Conservation (phyloP, 78 protist species). For the Cyanophora paradoxa region DNA sequence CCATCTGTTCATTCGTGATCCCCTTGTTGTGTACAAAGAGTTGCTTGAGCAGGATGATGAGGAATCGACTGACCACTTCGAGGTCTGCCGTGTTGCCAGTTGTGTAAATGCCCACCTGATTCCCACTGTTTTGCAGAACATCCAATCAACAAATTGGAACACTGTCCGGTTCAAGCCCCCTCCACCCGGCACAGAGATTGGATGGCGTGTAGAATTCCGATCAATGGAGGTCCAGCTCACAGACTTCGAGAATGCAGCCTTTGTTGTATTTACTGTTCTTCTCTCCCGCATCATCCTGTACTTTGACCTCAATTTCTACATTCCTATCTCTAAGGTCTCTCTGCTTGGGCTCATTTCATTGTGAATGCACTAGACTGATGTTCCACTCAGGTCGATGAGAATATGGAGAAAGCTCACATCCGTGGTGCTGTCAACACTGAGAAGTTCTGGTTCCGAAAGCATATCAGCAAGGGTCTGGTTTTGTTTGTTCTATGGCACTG, state of each 20-base stretch:
- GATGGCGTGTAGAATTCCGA: conserved; percentile 94
- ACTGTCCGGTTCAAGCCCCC: conserved; percentile 96
- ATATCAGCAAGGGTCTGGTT: not conserved
- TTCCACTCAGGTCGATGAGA: conserved; percentile 65
- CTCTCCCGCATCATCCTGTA: conserved; percentile 69
- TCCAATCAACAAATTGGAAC: conserved; percentile 91
- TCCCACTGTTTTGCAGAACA: too few relatives aligned
- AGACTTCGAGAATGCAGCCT: conserved; percentile 96
- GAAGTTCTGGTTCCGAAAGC: conserved; percentile 68
- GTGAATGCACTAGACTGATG: not conserved
- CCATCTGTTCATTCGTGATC: conserved; percentile 87
- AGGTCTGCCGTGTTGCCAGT: conserved; percentile 17
- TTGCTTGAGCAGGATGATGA: conserved; percentile 50
- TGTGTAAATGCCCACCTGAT: too few relatives aligned
- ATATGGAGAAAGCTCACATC: conserved; percentile 73
- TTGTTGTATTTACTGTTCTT: conserved; percentile 64
- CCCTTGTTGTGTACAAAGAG: conserved; percentile 83
- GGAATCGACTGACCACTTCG: conserved; percentile 70
- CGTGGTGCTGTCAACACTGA: conserved; percentile 46
- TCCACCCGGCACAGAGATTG: conserved; percentile 66
- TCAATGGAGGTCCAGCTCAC: conserved; percentile 82
- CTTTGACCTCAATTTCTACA: conserved; percentile 70
- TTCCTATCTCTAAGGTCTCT: conserved; percentile 90
- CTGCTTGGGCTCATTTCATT: not conserved
- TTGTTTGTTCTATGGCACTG: too few relatives aligned